Evolutionary conservation across 257 asterid genomes (phyloP).

Genomic region (Solanum microdontum): DNA sequence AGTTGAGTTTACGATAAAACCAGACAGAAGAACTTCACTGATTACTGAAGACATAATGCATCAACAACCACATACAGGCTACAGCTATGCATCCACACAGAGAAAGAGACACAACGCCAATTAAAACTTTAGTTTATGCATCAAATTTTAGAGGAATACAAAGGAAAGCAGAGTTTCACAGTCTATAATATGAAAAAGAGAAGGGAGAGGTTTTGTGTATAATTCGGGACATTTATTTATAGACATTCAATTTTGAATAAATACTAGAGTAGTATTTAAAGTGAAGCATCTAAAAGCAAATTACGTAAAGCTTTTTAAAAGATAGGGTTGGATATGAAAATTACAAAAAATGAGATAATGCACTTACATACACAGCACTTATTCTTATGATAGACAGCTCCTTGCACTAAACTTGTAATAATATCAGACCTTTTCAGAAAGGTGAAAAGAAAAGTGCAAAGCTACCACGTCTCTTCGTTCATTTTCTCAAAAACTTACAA

Average conservation of each 20-base stretch:
- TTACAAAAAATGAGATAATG: neutral
- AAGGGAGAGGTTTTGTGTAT: neutral
- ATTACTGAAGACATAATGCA: conserved; percentile 28
- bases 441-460: neutral
- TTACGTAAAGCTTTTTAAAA: neutral
- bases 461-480: neutral
- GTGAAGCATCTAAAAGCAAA: neutral
- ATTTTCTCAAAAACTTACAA: neutral
- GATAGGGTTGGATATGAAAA: neutral
- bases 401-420: neutral
- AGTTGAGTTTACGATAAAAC: conserved; percentile 25
- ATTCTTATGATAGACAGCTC: neutral
- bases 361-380: neutral
- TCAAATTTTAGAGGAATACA: neutral
- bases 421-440: neutral
- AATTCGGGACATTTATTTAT: neutral
- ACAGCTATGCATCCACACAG: neutral
- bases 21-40: conserved; percentile 3
- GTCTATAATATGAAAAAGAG: neutral
- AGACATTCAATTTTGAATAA: neutral
- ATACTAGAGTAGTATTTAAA: neutral
- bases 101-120: neutral
- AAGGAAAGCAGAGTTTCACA: neutral
- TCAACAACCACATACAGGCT: conserved; percentile 3
- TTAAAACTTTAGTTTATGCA: neutral